Evolutionary conservation across 148 eudicot species (phyloP), one percentile per base, ranked within the genome.

Genomic region (Fagopyrum tataricum): DNA sequence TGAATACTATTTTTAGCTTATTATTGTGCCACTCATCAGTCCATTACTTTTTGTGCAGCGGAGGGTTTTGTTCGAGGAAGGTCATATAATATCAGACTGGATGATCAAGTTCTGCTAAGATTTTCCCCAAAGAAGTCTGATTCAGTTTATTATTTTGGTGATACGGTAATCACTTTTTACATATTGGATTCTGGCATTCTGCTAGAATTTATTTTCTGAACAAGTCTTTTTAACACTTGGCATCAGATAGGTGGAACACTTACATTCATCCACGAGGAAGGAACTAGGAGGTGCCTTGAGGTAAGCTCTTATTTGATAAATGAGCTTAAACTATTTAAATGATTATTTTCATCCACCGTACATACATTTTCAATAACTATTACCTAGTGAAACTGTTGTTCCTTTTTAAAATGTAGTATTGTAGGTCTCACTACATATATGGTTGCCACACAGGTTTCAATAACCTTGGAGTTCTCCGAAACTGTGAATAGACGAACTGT

Each of bases 71-170:
- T 86, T 78, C 87, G 99, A 82, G 97, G 99, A 78, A 85, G 97
- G 78, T 95, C 99, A 74, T 95, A 91, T 67, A 95, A 95, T 74
- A 90, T 95, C 86, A 88, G 92, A 80, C 85, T 95, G 82, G 98
- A 95, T 81, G 92, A 95, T 73, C 87, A 95, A 92, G 96, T 95
- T 83, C 83, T 95, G 78, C 93, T 95, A 44, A 84, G 93, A 80
- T 95, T 95, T 79, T 91, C 97, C 40, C 99, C 97, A 42, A 95
- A 87, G 82, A 90, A 88, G 81, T 86, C 96, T n/a, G 99, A 95
- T 64, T 91, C 97, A 73, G 90, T 84, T 66, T 95, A 90, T 80
- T 91, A 83, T 80, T 91, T 95, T 82, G 85, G 99, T 82, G 97
- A 95, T 74, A 86, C 78, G 99, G 99, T 95, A 90, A 74, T 74